Percentiles rank a stretch among this genome's conserved stretches.
Evolutionary conservation across 2,329 filamentous ascomycete genomes (phyloP).

Genomic region (Delphinella strobiligena): DNA sequence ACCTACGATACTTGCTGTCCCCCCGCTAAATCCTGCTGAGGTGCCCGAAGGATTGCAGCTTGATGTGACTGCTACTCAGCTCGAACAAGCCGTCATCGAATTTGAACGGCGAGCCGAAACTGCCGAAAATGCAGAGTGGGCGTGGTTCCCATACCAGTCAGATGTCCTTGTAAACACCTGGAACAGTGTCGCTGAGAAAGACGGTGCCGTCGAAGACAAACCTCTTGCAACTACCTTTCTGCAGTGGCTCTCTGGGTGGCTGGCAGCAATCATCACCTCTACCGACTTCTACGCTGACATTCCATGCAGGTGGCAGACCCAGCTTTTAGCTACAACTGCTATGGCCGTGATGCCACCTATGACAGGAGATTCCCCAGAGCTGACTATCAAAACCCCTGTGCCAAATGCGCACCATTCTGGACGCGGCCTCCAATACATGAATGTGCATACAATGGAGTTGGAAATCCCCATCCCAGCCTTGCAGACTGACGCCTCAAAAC

Average conservation of each 20-base stretch:
- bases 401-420: constrained; percentile 37
- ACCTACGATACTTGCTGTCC: constrained; percentile 31
- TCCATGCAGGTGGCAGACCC: constrained; percentile 8
- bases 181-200: constrained; percentile 17
- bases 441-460: constrained; percentile 16
- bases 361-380: constrained; percentile 1
- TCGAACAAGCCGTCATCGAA: constrained; percentile 20
- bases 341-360: constrained; percentile 21
- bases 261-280: constrained; percentile 20
- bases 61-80: constrained; percentile 11
- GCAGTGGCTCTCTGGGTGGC: constrained; percentile 19
- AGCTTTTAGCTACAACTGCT: constrained; percentile 13
- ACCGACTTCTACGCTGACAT: constrained; percentile 7
- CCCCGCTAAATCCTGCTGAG: constrained; percentile 17
- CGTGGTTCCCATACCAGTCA: constrained; percentile 37
- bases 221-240: constrained; percentile 16
- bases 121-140: constrained; percentile 35
- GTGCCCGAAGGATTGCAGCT: constrained; percentile 23
- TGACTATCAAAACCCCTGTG: constrained; percentile 26
- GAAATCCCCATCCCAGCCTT: constrained; percentile 31
- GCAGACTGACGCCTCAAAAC: constrained; percentile 14
- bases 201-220: constrained; percentile 26
- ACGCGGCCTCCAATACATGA: constrained; percentile 9
- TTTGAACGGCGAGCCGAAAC: constrained; percentile 23
- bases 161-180: constrained; percentile 36